A percentile compares a stretch with the other conserved stretches of the same genome.
Conservation (phyloP, 371 early-diverging fungal genomes). For the Lichtheimia ramosa region DNA sequence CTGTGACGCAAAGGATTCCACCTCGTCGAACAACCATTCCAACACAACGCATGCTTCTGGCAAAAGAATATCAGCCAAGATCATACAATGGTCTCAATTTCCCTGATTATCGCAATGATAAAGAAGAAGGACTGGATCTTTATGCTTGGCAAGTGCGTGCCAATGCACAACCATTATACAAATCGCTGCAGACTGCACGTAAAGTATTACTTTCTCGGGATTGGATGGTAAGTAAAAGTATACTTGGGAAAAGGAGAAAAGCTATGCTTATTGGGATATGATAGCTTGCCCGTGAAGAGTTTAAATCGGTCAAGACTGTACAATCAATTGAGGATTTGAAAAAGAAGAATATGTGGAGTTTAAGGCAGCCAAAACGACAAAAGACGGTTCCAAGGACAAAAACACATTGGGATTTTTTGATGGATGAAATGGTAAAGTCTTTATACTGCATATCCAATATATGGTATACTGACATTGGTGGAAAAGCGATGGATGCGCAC, state of each 20-base stretch:
- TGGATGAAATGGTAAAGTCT: conserved; percentile 80
- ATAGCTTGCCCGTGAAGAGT: conserved; percentile 82
- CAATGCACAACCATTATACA: conserved; percentile 69
- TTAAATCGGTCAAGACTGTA: conserved; percentile 72
- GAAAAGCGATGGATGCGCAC: conserved; percentile 77
- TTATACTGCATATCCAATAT: not conserved
- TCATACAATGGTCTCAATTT: conserved; percentile 45
- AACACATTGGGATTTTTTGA: conserved; percentile 84
- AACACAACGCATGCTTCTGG: conserved; percentile 21
- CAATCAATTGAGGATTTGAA: conserved; percentile 81
- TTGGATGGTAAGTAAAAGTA: conserved; percentile 66
- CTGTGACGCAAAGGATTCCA: conserved; percentile 1
- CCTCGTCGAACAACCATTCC: conserved; percentile 31
- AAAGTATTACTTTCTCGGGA: conserved; percentile 79
- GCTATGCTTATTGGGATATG: not conserved
- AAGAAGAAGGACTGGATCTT: conserved; percentile 49
- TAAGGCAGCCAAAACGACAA: conserved; percentile 78
- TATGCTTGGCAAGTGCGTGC: conserved; percentile 79
- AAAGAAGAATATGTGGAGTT: conserved; percentile 75
- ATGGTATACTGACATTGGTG: not conserved
- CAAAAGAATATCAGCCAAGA: conserved; percentile 33
- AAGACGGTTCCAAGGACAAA: conserved; percentile 71
- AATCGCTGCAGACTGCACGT: conserved; percentile 66
- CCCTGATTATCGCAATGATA: conserved; percentile 32
- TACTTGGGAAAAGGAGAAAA: not conserved